Evolutionary conservation across 176 grass and related monocot species (phyloP), one percentile per base, ranked within the genome.

Genomic region (Oropetium thomaeum): DNA sequence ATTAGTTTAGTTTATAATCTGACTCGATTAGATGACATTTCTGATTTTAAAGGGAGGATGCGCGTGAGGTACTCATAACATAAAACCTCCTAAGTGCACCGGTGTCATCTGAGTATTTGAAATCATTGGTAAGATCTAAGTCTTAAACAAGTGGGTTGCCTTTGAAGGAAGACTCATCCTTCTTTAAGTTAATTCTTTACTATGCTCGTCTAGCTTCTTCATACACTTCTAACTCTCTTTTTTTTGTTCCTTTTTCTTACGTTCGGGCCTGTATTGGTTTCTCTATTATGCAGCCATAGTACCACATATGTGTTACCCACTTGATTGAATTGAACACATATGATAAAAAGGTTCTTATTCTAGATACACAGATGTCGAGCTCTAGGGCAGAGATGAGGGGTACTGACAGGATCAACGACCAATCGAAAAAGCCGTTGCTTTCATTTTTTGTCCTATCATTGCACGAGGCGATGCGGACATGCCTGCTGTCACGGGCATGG

Each of bases 401-500:
- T 31, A 15, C 14, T 1, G 34, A 73, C 34, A 73, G 70, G 35
- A 58, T 58, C 52, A 73, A 35, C 10, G 33, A 14, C 34, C 51
- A 40, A 19, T 52, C 70, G 8, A 35, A 57, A 2, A 52, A 58
- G 0, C 7, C 58, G 33, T 23, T 73, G 34, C 35, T 58, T 17
- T 73, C 22, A 40, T 73, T 33, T 28, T 11, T 38, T 58, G n/a
- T 58, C 15, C 14, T 73, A 41, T 28, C 23, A 16, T 2, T 58
- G 35, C 71, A 73, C n/a, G 70, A 73, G 22, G 49, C 35, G 19
- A 37, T 59, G 35, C 23, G n/a, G 53, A 59, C 53, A 42, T 29
- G 53, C 38, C 25, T 59, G 35, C 53, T 74, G 16, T 74, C 54
- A 43, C 4, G 71, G 23, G 60, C 54, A 27, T 74, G 71, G 54